phyloP scores from a whole-genome alignment of 2,329 filamentous ascomycete species.

The Arthroderma uncinatum region DNA sequence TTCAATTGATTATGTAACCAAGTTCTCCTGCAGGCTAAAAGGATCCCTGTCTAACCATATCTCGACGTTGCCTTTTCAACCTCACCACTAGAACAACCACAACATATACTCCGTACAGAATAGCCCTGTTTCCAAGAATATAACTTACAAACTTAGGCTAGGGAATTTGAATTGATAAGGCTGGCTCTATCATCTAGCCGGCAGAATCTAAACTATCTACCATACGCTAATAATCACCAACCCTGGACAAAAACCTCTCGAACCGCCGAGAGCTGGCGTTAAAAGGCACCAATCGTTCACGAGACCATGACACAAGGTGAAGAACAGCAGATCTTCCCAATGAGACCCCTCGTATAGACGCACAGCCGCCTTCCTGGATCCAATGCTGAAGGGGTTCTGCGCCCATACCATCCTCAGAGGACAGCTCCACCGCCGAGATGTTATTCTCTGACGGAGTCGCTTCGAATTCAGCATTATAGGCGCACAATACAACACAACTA shows the following conservation, averaged over 20 bases:
- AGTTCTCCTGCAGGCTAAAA: too few species aligned
- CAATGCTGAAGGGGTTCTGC: background rate
- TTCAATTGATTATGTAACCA: too few species aligned
- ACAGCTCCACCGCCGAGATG: background rate
- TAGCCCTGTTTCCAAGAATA: too few species aligned
- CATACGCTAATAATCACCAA: background rate
- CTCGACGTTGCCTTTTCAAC: too few species aligned
- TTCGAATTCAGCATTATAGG: background rate
- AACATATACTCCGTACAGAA: too few species aligned
- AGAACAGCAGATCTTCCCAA: background rate
- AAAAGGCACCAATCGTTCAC: background rate
- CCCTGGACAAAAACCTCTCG: background rate
- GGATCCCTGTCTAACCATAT: too few species aligned
- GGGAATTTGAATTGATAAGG: too few species aligned
- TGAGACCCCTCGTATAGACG: background rate
- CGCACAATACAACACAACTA: background rate
- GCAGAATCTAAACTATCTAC: too few species aligned
- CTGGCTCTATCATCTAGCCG: too few species aligned
- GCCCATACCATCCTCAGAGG: background rate
- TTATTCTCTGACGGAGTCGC: background rate
- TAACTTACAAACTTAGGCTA: too few species aligned
- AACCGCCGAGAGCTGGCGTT: background rate
- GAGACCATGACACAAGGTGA: background rate
- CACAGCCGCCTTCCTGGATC: background rate
- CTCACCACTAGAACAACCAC: too few species aligned